These are phyloP conservation scores for Sergeia podlipaevii DNA, from an alignment of 208 protist species.

Conservation along the genomic window DNA sequence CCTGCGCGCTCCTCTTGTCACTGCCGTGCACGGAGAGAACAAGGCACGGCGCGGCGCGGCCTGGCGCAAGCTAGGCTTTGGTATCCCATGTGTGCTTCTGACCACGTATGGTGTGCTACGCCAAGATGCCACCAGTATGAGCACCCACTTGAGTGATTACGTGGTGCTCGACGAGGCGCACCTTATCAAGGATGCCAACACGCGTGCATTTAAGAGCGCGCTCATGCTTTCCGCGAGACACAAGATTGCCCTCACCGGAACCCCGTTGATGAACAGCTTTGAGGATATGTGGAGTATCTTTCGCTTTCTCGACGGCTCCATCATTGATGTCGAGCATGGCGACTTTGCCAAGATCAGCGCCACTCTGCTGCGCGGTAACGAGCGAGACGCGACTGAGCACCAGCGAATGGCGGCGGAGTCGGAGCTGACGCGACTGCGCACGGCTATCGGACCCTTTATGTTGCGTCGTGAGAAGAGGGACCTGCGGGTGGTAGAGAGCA, in stretches of 20 bases:
- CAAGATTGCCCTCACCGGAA: conserved; percentile 81
- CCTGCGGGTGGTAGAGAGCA: conserved; percentile 23
- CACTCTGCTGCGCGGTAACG: conserved; percentile 67
- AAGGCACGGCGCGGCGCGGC: conserved; percentile 40
- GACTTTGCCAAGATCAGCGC: conserved; percentile 43
- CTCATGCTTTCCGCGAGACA: conserved; percentile 60
- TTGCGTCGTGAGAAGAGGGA: conserved; percentile 75
- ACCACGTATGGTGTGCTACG: conserved; percentile 85
- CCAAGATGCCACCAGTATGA: conserved; percentile 53
- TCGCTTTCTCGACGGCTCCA: conserved; percentile 66
- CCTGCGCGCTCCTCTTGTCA: conserved; percentile 15
- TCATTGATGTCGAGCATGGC: conserved; percentile 28
- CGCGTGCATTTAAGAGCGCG: conserved; percentile 49
- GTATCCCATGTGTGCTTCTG: conserved; percentile 51
- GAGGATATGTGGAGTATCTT: conserved; percentile 86
- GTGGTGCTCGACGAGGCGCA: conserved; percentile 85
- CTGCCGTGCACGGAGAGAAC: conserved; percentile 55
- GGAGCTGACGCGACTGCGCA: conserved; percentile 47
- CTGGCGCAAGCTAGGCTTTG: conserved; percentile 52
- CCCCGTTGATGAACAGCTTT: conserved; percentile 84
- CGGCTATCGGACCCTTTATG: conserved; percentile 63
- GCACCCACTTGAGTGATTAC: conserved; percentile 65
- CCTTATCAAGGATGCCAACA: conserved; percentile 68
- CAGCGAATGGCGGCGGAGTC: conserved; percentile 25
- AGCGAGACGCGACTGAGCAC: conserved; percentile 55